phyloP scores from a whole-genome alignment of 179 eudicot genomes.

The Camellia oleifera region DNA sequence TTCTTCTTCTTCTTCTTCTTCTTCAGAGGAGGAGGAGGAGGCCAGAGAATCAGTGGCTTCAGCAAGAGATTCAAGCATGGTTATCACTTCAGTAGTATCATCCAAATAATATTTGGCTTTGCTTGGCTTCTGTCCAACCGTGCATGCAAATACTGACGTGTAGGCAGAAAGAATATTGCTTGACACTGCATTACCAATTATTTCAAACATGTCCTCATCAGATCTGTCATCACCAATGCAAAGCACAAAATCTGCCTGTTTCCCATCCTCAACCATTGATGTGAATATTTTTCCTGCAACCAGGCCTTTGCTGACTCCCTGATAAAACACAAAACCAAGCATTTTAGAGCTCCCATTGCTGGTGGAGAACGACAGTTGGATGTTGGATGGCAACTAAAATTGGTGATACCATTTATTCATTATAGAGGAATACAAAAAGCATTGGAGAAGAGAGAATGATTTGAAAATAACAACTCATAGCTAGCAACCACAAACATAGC shows the following conservation, averaged over 20 bases:
- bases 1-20: constrained; percentile 8
- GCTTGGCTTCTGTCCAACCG: constrained; percentile 28
- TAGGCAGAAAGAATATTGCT: constrained; percentile 47
- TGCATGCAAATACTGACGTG: constrained; percentile 72
- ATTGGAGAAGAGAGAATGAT: too few relatives aligned
- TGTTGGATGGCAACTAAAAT: too few relatives aligned
- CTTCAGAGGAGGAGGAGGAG: constrained; percentile 50
- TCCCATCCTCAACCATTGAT: constrained; percentile 61
- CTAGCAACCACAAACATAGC: too few relatives aligned
- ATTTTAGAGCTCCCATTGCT: background rate
- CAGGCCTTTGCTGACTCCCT: constrained; percentile 79
- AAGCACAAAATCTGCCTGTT: constrained; percentile 74
- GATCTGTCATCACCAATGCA: constrained; percentile 91
- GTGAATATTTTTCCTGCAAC: constrained; percentile 72
- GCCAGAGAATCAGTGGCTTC: constrained; percentile 53
- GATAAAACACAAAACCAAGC: constrained; percentile 7
- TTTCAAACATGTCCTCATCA: constrained; percentile 92
- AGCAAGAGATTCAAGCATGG: constrained; percentile 70
- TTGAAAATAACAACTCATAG: too few relatives aligned
- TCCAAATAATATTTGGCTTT: constrained; percentile 16
- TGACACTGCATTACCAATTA: constrained; percentile 52
- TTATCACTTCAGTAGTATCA: constrained; percentile 65
- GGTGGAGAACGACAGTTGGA: background rate
- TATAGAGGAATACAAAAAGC: too few relatives aligned
- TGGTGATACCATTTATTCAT: background rate